Percentiles rank a stretch among this genome's conserved stretches.
phyloP scores from a whole-genome alignment of 78 protist species.

The Diacronema lutheri region DNA sequence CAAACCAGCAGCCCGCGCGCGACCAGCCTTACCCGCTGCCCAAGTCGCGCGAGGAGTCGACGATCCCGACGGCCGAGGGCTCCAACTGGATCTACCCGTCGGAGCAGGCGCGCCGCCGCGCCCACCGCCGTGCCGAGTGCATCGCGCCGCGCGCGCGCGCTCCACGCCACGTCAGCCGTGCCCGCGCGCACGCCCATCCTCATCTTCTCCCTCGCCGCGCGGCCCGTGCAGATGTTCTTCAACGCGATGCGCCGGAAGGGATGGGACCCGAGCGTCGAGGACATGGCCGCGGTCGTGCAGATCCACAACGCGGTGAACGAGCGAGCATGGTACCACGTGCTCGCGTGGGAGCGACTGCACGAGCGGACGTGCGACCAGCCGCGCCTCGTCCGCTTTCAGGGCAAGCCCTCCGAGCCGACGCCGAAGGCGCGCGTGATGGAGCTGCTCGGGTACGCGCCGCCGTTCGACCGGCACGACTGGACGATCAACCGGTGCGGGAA shows the following conservation, averaged over 20 bases:
- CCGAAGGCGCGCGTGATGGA: conserved; percentile 57
- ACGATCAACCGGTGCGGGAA: conserved; percentile 70
- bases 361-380: not conserved
- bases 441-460: conserved; percentile 62
- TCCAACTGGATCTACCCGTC: not conserved
- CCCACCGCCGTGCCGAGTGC: no score
- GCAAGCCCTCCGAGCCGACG: conserved; percentile 22
- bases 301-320: conserved; percentile 74
- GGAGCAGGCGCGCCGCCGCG: conserved; percentile 42
- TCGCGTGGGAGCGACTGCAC: conserved; percentile 54
- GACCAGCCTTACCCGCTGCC: conserved; percentile 49
- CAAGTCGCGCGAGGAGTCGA: conserved; percentile 44
- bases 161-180: conserved; percentile 41
- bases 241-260: conserved; percentile 69
- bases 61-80: conserved; percentile 41
- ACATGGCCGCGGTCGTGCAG: conserved; percentile 53
- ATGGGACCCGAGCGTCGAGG: conserved; percentile 70
- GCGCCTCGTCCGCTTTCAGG: not conserved
- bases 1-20: conserved; percentile 49
- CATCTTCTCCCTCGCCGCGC: no score
- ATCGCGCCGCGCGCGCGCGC: no score
- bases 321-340: conserved; percentile 62
- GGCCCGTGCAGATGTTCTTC: conserved; percentile 74
- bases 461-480: conserved; percentile 87
- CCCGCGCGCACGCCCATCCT: no score